Percentiles rank a stretch among this genome's conserved stretches.
phyloP scores from a whole-genome alignment of 2,329 filamentous ascomycete genomes.

The Pseudopyrenochaeta lycopersici region DNA sequence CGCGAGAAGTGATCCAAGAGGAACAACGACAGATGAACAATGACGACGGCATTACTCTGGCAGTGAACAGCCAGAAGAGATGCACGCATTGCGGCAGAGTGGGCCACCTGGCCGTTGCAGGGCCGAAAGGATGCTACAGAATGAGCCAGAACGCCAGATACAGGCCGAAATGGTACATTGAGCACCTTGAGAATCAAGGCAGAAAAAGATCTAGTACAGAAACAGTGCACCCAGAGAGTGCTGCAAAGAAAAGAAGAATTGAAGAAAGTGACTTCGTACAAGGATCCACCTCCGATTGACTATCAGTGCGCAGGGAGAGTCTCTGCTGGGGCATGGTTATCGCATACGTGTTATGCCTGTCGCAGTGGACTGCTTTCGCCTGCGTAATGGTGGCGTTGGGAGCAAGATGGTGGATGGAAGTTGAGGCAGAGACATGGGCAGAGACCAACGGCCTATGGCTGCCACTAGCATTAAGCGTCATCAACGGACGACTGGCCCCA shows the following conservation, averaged over 20 bases:
- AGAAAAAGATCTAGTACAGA: neutral
- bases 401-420: slow-evolving; percentile 3
- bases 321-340: slow-evolving; percentile 1
- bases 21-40: slow-evolving; percentile 3
- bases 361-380: slow-evolving; percentile 1
- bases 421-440: slow-evolving; percentile 1
- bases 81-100: neutral
- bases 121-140: slow-evolving; percentile 2
- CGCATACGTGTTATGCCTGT: slow-evolving; percentile 2
- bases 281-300: slow-evolving; percentile 2
- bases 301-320: neutral
- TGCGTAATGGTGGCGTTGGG: slow-evolving; percentile 1
- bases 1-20: no score
- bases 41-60: slow-evolving; percentile 3
- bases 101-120: slow-evolving; percentile 1
- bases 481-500: slow-evolving; percentile 3
- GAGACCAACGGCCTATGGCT: neutral
- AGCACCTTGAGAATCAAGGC: no score
- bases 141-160: neutral
- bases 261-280: slow-evolving; percentile 1
- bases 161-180: neutral
- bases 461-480: neutral
- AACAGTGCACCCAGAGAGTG: neutral
- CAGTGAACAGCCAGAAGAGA: slow-evolving; percentile 2
- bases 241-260: slow-evolving; percentile 2